Conservation (phyloP, 2,329 filamentous ascomycete species). For the Fusarium paranaense region DNA sequence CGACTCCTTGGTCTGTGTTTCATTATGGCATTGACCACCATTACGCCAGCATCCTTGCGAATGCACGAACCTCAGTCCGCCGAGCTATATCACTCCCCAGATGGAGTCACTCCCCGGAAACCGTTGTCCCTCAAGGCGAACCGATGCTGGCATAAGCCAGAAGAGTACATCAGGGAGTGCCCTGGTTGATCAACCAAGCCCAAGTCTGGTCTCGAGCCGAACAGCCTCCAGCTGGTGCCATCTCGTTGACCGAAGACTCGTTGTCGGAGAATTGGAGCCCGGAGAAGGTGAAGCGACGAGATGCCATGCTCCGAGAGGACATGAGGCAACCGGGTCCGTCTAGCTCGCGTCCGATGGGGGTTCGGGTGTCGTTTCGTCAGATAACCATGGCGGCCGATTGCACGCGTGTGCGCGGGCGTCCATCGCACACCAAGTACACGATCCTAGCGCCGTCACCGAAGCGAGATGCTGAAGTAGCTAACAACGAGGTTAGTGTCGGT, state of each 20-base stretch:
- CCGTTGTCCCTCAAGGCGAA: no score
- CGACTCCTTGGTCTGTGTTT: not conserved
- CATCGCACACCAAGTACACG: not conserved
- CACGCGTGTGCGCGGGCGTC: not conserved
- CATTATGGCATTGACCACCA: not conserved
- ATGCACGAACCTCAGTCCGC: not conserved
- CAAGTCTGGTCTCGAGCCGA: not conserved
- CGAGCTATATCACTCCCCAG: no score
- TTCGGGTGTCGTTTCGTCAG: slow-evolving; percentile 3
- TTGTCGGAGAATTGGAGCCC: slow-evolving; percentile 34
- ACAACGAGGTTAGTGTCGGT: not conserved
- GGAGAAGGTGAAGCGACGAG: slow-evolving; percentile 18
- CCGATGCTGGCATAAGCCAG: not conserved
- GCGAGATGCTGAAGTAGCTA: not conserved
- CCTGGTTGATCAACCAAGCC: not conserved
- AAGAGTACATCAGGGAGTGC: not conserved
- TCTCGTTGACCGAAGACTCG: slow-evolving; percentile 1
- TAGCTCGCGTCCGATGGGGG: not conserved
- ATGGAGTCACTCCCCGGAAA: no score
- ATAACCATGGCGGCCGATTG: not conserved
- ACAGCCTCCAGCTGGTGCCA: not conserved
- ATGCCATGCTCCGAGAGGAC: slow-evolving; percentile 5
- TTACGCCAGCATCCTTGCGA: not conserved
- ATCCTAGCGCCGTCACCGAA: not conserved
- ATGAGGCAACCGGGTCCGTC: not conserved